These are phyloP conservation scores for Cordyceps militaris DNA, from an alignment of 2,329 filamentous ascomycete species.

Conservation along the genomic window DNA sequence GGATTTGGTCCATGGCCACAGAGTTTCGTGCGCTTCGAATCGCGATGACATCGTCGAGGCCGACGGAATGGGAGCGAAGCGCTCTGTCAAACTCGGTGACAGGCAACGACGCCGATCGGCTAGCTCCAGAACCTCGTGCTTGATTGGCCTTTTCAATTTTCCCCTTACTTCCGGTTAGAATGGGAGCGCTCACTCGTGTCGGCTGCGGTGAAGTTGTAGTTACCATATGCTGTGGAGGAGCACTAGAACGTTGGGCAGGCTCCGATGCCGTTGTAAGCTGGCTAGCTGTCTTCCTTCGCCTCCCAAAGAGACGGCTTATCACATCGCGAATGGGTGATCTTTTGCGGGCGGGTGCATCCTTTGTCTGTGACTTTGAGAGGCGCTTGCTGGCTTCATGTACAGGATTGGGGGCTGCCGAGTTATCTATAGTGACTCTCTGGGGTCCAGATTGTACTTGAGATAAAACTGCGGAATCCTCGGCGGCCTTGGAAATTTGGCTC, in stretches of 20 bases:
- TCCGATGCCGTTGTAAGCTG: conserved; percentile 11
- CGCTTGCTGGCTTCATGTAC: conserved; percentile 34
- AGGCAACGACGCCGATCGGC: conserved; percentile 52
- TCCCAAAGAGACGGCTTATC: conserved; percentile 51
- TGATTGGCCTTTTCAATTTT: not conserved
- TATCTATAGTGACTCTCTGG: not conserved
- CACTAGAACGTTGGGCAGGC: conserved; percentile 1
- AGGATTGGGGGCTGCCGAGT: not conserved
- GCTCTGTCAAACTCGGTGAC: conserved; percentile 55
- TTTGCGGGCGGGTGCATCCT: conserved; percentile 40
- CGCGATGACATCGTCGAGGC: conserved; percentile 46
- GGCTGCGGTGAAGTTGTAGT: conserved; percentile 12
- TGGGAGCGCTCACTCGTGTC: not conserved
- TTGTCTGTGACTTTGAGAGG: conserved; percentile 21
- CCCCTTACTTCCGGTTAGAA: not conserved
- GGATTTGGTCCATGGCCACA: conserved; percentile 37
- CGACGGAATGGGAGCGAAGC: conserved; percentile 54
- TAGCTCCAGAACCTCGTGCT: conserved; percentile 18
- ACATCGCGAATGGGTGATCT: conserved; percentile 51
- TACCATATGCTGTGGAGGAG: conserved; percentile 1
- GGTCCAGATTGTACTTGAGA: not conserved
- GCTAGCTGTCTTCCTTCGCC: conserved; percentile 43
- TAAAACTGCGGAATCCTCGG: not conserved
- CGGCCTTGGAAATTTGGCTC: not conserved
- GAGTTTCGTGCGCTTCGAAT: conserved; percentile 50